Base-by-base conservation (phyloP, 306 rosid species). In the Casuarina equisetifolia region DNA sequence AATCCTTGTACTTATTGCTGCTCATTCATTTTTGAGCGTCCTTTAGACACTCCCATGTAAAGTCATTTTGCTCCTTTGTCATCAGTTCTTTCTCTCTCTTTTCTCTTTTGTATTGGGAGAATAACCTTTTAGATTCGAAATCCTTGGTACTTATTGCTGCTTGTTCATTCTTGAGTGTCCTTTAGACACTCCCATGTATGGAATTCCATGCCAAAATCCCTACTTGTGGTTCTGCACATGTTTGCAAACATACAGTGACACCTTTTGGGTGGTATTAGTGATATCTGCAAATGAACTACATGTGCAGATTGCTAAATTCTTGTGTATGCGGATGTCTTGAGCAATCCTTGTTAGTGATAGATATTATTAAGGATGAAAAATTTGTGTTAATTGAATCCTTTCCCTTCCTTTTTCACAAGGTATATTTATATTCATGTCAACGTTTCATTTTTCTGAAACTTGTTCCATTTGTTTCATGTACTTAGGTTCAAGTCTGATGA, bases 401-500 rank as follows among this genome's bases (percentile, higher is more conserved):
- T 17, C 12, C 36, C 42, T 67, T 43, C 36, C 35, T 17, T 67
- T 3, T 42, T 40, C 40, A 19, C 71, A 67, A n/a, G 71, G 9
- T 40, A 20, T 4, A n/a, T 15, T 17, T 42, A 13, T 49, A 10
- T 45, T 16, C 15, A 8, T 40, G 48, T n/a, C 72, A 68, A 43
- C 16, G 16, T 43, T 25, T 16, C 49, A 48, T 42, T 70, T 70
- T 70, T 8, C 15, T 25, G 57, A 48, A 70, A 70, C 35, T 54
- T 25, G 9, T 49, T 3, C 6, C 39, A 45, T 75, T 25, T 49
- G 55, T 69, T 82, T 73, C 69, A 43, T 74, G 36, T 81, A 80
- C n/a, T 63, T 82, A 96, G 99, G 93, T 96, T 96, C 88, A 92
- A 96, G 86, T 88, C 99, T 75, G 99, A 96, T 54, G 97, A 91